Evolutionary conservation across 345 rosid species (phyloP).

Genomic region (Populus davidiana): DNA sequence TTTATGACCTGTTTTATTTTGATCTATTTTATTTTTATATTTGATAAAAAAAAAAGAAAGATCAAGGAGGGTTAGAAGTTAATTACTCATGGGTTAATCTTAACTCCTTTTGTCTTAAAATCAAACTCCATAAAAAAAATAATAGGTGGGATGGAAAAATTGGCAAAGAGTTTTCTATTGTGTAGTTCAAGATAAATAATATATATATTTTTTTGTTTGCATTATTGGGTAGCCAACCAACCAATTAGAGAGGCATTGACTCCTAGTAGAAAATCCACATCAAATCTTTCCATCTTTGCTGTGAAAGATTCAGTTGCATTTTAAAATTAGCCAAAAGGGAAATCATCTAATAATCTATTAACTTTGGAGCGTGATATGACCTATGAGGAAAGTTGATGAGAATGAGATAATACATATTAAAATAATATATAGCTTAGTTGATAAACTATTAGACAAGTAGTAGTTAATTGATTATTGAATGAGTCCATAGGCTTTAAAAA

Average conservation of each 20-base stretch:
- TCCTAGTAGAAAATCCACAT: slow-evolving; percentile 13
- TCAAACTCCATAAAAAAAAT: no score
- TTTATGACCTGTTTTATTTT: no score
- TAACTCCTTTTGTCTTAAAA: no score
- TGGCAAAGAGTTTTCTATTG: no score
- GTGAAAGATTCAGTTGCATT: slow-evolving; percentile 19
- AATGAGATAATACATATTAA: slow-evolving; percentile 2
- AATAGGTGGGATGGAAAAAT: no score
- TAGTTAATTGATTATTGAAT: not conserved
- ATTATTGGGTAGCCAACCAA: slow-evolving; percentile 19
- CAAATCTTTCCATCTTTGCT: slow-evolving; percentile 27
- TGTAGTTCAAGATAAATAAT: no score
- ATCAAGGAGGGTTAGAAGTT: no score
- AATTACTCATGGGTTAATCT: no score
- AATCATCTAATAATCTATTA: not conserved
- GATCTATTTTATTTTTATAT: no score
- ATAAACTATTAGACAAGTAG: slow-evolving; percentile 1
- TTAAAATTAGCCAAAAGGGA: slow-evolving; percentile 4
- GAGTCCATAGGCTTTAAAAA: not conserved
- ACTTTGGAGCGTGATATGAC: not conserved
- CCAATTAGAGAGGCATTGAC: slow-evolving; percentile 18
- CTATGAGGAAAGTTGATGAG: not conserved
- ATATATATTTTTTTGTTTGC: not conserved
- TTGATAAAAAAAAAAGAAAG: no score
- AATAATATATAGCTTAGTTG: not conserved